Conservation (phyloP, 2,329 filamentous ascomycete genomes). For the Colletotrichum neosansevieriae region DNA sequence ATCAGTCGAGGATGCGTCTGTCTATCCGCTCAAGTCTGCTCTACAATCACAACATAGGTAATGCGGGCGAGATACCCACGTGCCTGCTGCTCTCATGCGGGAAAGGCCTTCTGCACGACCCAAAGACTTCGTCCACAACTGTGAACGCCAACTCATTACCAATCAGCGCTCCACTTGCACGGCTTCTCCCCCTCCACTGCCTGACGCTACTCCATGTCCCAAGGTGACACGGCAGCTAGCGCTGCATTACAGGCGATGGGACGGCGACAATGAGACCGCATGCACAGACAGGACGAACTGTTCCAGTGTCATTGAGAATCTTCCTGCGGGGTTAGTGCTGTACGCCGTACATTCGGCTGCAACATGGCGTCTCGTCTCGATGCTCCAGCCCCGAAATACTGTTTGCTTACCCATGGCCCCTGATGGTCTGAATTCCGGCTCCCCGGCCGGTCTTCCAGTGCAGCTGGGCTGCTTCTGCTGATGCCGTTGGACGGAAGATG, state of each 20-base stretch:
- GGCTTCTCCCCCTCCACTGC: constrained; percentile 17
- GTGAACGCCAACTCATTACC: constrained; percentile 27
- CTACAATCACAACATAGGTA: neutral
- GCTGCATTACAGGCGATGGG: constrained; percentile 18
- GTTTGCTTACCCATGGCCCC: constrained; percentile 6
- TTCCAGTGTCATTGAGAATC: constrained; percentile 12
- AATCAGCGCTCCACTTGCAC: constrained; percentile 10
- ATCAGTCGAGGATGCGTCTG: too few species aligned
- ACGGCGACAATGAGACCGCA: constrained; percentile 25
- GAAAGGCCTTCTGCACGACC: constrained; percentile 24
- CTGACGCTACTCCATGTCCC: constrained; percentile 22
- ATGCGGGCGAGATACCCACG: constrained; percentile 27
- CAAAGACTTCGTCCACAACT: constrained; percentile 2
- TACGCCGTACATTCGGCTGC: constrained; percentile 7
- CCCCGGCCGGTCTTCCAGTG: constrained; percentile 13
- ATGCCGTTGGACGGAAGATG: neutral
- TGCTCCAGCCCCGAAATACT: constrained; percentile 7
- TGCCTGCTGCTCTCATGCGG: constrained; percentile 17
- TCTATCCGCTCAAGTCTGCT: too few species aligned
- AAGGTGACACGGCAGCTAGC: constrained; percentile 32
- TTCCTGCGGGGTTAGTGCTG: constrained; percentile 9
- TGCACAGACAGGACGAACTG: constrained; percentile 22
- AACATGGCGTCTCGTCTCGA: constrained; percentile 7
- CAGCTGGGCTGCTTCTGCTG: constrained; percentile 8
- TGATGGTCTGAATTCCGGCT: constrained; percentile 17